phyloP scores from a whole-genome alignment of 257 asterid genomes.

The Plantago major region DNA sequence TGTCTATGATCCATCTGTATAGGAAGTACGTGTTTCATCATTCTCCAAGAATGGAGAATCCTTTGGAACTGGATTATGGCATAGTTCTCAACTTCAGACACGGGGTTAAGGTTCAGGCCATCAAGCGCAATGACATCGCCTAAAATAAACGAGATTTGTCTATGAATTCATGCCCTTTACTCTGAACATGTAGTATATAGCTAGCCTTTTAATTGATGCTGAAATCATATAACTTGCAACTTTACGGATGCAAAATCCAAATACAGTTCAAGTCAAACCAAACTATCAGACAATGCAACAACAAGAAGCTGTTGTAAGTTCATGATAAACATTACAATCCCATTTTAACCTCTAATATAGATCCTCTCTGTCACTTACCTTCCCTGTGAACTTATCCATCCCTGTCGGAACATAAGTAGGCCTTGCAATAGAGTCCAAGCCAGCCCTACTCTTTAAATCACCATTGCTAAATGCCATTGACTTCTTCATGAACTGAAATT shows the following conservation, averaged over 20 bases:
- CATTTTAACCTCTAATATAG: slow-evolving; percentile 14
- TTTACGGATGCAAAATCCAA: slow-evolving; percentile 29
- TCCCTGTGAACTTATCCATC: slow-evolving; percentile 38
- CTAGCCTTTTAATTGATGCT: slow-evolving; percentile 12
- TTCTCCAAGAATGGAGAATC: slow-evolving; percentile 76
- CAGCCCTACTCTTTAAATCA: slow-evolving; percentile 44
- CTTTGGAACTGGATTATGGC: slow-evolving; percentile 71
- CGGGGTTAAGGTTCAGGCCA: slow-evolving; percentile 72
- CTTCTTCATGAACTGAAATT: slow-evolving; percentile 65
- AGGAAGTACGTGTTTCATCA: slow-evolving; percentile 62
- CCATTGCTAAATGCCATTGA: slow-evolving; percentile 30
- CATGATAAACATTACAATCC: slow-evolving; percentile 8
- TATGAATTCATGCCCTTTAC: neutral
- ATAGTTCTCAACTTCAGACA: slow-evolving; percentile 73
- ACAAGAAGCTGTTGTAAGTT: slow-evolving; percentile 64
- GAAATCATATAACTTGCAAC: slow-evolving; percentile 22
- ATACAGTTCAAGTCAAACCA: slow-evolving; percentile 11
- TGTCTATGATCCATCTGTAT: slow-evolving; percentile 68
- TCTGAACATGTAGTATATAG: neutral
- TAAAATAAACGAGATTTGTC: neutral
- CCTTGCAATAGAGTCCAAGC: slow-evolving; percentile 19
- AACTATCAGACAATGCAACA: slow-evolving; percentile 22
- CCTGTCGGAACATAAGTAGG: slow-evolving; percentile 16
- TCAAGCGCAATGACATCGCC: slow-evolving; percentile 40
- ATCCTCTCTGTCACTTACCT: slow-evolving; percentile 28